Percentiles rank a stretch among this genome's conserved stretches.
These are phyloP conservation scores for Dalbergia cultrata DNA, from an alignment of 306 rosid genomes.

Conservation along the genomic window DNA sequence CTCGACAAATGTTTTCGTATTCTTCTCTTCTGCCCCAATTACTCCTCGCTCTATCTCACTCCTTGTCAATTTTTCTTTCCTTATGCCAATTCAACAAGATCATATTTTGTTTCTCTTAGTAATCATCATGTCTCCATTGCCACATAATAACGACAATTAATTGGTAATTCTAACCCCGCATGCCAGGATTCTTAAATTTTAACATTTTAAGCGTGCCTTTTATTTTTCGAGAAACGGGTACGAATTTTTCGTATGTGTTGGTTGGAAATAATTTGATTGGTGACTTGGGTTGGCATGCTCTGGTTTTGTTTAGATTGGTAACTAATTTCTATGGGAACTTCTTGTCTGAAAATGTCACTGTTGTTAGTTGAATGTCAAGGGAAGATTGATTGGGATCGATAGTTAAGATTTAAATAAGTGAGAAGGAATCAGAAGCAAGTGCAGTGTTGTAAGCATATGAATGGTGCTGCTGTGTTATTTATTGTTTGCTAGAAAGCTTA, in stretches of 20 bases:
- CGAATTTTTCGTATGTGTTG: neutral
- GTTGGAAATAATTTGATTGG: slow-evolving; percentile 5
- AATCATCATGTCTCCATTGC: neutral
- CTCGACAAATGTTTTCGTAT: slow-evolving; percentile 83
- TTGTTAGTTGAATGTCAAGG: neutral
- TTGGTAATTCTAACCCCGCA: neutral
- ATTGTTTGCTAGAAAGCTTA: slow-evolving; percentile 18
- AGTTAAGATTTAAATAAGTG: neutral
- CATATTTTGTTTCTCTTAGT: neutral
- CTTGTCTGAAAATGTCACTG: neutral
- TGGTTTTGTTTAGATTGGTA: neutral
- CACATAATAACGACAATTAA: neutral
- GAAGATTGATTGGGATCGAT: slow-evolving; percentile 1
- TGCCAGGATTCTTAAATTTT: neutral
- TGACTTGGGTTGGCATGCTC: slow-evolving; percentile 27
- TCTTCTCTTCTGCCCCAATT: slow-evolving; percentile 2
- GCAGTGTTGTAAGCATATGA: neutral
- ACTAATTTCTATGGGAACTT: neutral
- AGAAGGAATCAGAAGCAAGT: slow-evolving; percentile 11
- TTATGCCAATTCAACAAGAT: neutral
- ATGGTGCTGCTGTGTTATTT: neutral
- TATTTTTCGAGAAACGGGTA: neutral
- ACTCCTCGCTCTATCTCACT: neutral
- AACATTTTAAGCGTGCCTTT: neutral
- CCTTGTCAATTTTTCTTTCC: neutral